phyloP scores from a whole-genome alignment of 352 stramenopile species.

The Saprolegnia diclina region DNA sequence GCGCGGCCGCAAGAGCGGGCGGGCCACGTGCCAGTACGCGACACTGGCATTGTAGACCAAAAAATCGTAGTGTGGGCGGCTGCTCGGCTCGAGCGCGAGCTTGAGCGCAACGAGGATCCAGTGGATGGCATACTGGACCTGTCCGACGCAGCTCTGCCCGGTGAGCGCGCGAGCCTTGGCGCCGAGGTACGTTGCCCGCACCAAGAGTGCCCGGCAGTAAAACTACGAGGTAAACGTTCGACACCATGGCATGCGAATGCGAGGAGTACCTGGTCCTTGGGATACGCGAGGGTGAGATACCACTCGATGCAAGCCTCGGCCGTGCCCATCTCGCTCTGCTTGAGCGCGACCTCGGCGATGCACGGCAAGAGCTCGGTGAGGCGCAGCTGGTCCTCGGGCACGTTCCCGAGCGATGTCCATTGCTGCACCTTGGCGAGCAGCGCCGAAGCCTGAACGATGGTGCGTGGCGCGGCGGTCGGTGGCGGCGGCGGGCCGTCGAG shows the following conservation, averaged over 20 bases:
- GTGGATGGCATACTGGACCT: conserved; percentile 65
- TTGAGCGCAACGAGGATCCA: conserved; percentile 69
- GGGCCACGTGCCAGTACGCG: conserved; percentile 77
- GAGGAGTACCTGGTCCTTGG: conserved; percentile 65
- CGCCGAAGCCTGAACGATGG: not conserved
- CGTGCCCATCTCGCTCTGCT: conserved; percentile 58
- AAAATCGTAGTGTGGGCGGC: conserved; percentile 79
- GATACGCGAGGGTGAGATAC: conserved; percentile 56
- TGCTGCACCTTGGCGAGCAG: conserved; percentile 10
- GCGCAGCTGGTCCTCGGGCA: conserved; percentile 12
- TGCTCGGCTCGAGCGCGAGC: conserved; percentile 52
- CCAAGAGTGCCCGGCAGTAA: conserved; percentile 81
- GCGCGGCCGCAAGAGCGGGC: conserved; percentile 73
- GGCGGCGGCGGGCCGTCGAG: not conserved
- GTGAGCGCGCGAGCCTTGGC: conserved; percentile 37
- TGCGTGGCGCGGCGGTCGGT: not conserved
- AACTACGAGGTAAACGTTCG: conserved; percentile 48
- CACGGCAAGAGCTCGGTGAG: conserved; percentile 72
- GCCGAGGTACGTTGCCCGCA: conserved; percentile 58
- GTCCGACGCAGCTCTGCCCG: conserved; percentile 40
- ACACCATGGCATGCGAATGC: not conserved
- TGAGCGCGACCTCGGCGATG: conserved; percentile 58
- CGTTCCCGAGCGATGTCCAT: conserved; percentile 4
- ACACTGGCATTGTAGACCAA: conserved; percentile 89
- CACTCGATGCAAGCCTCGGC: conserved; percentile 51